phyloP scores from a whole-genome alignment of 768 basidiomycete genomes.

The Cystoderma amianthinum region DNA sequence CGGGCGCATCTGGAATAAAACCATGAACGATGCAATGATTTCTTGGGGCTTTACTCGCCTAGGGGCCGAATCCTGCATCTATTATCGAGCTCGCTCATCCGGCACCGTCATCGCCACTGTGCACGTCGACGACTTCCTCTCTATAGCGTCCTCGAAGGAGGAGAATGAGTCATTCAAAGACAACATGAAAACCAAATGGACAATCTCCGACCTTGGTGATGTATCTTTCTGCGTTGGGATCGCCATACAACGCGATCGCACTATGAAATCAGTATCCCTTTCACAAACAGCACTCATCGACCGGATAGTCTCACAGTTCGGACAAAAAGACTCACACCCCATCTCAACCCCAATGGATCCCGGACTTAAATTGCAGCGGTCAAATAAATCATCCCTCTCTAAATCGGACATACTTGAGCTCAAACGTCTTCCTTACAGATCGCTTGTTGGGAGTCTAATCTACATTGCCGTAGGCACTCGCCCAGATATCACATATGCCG shows the following conservation, averaged over 20 bases:
- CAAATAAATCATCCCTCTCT: slow-evolving; percentile 4
- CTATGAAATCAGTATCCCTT: slow-evolving; percentile 7
- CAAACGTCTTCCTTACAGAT: background rate
- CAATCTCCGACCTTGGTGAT: slow-evolving; percentile 21
- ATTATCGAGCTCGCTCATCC: background rate
- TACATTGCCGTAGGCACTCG: slow-evolving; percentile 13
- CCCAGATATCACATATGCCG: slow-evolving; percentile 18
- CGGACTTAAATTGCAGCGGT: slow-evolving; percentile 6
- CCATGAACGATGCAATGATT: background rate
- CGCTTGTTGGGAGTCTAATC: slow-evolving; percentile 10
- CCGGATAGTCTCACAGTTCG: too few relatives aligned
- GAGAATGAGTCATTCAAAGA: slow-evolving; percentile 9
- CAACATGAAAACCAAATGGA: slow-evolving; percentile 18
- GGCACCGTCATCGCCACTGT: slow-evolving; percentile 19
- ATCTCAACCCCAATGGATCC: slow-evolving; percentile 25
- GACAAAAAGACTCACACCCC: too few relatives aligned
- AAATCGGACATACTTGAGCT: background rate
- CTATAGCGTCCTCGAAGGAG: slow-evolving; percentile 7
- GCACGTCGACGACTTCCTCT: slow-evolving; percentile 27
- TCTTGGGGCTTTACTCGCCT: background rate
- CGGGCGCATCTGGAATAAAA: background rate
- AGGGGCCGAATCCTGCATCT: background rate
- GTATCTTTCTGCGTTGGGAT: slow-evolving; percentile 27
- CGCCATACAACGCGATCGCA: slow-evolving; percentile 18
- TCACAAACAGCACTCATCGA: too few relatives aligned